Evolutionary conservation across 768 basidiomycete species (phyloP).

Genomic region (Cystoderma amianthinum): DNA sequence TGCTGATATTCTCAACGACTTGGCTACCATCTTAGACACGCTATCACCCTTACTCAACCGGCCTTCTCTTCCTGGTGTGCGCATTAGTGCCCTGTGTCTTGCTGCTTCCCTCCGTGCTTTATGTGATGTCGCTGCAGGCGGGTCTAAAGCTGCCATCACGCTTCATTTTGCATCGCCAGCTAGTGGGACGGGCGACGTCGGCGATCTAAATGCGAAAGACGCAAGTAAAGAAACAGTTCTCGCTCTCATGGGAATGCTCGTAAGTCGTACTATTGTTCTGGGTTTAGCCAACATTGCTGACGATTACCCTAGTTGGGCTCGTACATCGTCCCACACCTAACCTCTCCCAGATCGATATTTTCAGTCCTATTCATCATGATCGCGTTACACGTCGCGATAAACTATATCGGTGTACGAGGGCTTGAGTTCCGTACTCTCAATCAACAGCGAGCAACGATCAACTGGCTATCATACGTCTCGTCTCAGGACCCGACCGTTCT

Average conservation of each 20-base stretch:
- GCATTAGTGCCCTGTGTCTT: slow-evolving; percentile 44
- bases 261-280: slow-evolving; percentile 19
- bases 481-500: slow-evolving; percentile 9
- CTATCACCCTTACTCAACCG: slow-evolving; percentile 48
- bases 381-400: slow-evolving; percentile 45
- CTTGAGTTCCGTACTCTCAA: slow-evolving; percentile 54
- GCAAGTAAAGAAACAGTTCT: slow-evolving; percentile 68
- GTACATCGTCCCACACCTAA: slow-evolving; percentile 49
- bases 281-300: neutral
- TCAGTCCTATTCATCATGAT: slow-evolving; percentile 43
- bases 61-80: slow-evolving; percentile 30
- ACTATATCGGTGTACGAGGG: slow-evolving; percentile 54
- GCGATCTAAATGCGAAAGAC: slow-evolving; percentile 69
- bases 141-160: slow-evolving; percentile 64
- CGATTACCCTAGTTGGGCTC: slow-evolving; percentile 41
- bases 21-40: slow-evolving; percentile 51
- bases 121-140: slow-evolving; percentile 58
- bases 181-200: slow-evolving; percentile 50
- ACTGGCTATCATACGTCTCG: slow-evolving; percentile 38
- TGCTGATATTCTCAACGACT: slow-evolving; percentile 62
- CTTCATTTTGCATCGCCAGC: slow-evolving; percentile 56
- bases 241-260: slow-evolving; percentile 61
- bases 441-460: slow-evolving; percentile 46
- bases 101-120: slow-evolving; percentile 53
- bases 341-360: slow-evolving; percentile 41